Conservation (phyloP, 2,329 filamentous ascomycete genomes). For the Fusarium stilboides region DNA sequence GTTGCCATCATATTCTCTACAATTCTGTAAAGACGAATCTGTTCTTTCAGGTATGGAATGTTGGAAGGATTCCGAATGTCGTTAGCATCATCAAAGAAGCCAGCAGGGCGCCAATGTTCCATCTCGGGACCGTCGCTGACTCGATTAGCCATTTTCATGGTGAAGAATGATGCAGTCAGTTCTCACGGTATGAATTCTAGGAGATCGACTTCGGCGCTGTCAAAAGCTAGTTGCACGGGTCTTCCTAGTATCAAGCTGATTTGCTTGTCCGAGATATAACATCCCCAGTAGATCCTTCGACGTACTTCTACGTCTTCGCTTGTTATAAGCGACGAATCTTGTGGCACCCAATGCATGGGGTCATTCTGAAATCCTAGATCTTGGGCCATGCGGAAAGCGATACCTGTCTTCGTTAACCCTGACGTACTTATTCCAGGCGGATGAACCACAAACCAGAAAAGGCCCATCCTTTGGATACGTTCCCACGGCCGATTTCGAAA, state of each 20-base stretch:
- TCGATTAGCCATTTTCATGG: not conserved
- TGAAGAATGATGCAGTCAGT: accelerated
- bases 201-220: not conserved
- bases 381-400: slow-evolving; percentile 15
- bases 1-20: slow-evolving; percentile 13
- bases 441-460: not conserved
- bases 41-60: slow-evolving; percentile 13
- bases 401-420: not conserved
- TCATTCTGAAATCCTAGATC: slow-evolving; percentile 3
- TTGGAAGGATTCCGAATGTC: slow-evolving; percentile 2
- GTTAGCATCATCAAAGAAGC: not conserved
- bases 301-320: slow-evolving; percentile 8
- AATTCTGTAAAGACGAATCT: slow-evolving; percentile 9
- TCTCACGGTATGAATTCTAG: slow-evolving; percentile 4
- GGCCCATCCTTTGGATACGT: slow-evolving; percentile 7
- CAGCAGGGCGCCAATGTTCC: slow-evolving; percentile 7
- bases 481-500: slow-evolving; percentile 5
- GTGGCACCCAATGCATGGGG: slow-evolving; percentile 10
- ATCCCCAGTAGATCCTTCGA: slow-evolving; percentile 10
- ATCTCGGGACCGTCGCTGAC: not conserved
- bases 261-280: slow-evolving; percentile 8
- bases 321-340: slow-evolving; percentile 3
- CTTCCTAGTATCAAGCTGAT: slow-evolving; percentile 8
- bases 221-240: not conserved
- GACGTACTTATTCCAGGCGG: accelerated